Percentiles rank a stretch among this genome's conserved stretches.
Evolutionary conservation across 305 asterid genomes (phyloP).

Genomic region (Fraxinus floribunda): DNA sequence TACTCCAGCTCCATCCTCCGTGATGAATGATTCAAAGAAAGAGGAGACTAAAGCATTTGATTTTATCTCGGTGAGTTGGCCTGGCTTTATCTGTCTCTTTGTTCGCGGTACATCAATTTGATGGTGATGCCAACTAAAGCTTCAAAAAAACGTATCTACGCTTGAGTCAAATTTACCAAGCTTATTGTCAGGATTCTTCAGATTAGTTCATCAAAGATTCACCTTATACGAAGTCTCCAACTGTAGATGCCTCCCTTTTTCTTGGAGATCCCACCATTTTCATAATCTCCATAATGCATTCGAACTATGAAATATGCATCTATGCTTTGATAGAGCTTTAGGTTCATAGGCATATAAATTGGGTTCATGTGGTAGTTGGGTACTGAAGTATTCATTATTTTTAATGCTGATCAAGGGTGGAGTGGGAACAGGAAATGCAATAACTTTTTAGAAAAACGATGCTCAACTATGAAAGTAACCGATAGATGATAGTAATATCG

Average conservation of each 20-base stretch:
- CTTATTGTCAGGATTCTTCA: background rate
- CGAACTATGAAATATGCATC: background rate
- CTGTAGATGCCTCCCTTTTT: constrained; percentile 5
- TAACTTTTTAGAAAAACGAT: background rate
- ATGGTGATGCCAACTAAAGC: background rate
- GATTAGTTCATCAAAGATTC: background rate
- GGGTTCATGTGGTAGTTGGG: background rate
- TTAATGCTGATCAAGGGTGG: background rate
- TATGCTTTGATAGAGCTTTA: background rate
- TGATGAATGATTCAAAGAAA: constrained; percentile 71
- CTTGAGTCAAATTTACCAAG: background rate
- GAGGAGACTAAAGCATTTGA: constrained; percentile 90
- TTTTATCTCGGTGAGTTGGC: constrained; percentile 81
- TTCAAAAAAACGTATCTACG: background rate
- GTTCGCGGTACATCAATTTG: background rate
- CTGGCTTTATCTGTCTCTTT: constrained; percentile 19
- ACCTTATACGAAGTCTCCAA: constrained; percentile 8
- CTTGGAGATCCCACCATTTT: background rate
- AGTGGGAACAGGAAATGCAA: background rate
- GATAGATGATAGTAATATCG: background rate
- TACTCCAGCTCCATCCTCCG: constrained; percentile 69
- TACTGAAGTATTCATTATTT: background rate
- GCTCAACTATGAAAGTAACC: background rate
- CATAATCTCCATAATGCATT: background rate
- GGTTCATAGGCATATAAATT: background rate